Evolutionary conservation across 345 rosid genomes (phyloP).

Genomic region (Melaleuca alternifolia): DNA sequence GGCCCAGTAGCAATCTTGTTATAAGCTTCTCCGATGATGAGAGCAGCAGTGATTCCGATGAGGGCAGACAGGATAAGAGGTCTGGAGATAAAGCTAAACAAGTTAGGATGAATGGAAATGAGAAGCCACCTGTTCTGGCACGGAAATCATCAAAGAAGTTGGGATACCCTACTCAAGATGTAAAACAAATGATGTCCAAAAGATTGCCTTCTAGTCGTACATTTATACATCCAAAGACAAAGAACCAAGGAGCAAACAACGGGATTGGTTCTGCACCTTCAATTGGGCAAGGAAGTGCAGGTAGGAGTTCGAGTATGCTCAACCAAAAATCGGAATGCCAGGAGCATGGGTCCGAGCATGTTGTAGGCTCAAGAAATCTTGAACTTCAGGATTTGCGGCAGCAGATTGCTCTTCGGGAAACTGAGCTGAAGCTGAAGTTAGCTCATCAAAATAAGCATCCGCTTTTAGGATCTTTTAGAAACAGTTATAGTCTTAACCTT

Average conservation of each 20-base stretch:
- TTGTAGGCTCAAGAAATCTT: conserved; percentile 22
- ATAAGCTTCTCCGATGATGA: conserved; percentile 88
- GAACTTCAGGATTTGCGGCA: conserved; percentile 76
- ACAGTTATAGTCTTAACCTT: conserved; percentile 7
- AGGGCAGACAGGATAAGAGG: conserved; percentile 9
- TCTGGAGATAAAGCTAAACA: conserved; percentile 19
- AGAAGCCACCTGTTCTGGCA: conserved; percentile 17
- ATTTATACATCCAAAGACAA: conserved; percentile 20
- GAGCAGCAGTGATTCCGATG: conserved; percentile 72
- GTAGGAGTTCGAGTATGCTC: conserved; percentile 16
- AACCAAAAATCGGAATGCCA: conserved; percentile 34
- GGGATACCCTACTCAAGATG: conserved; percentile 16
- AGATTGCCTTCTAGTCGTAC: conserved; percentile 31
- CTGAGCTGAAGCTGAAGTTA: conserved; percentile 64
- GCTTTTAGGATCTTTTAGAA: conserved; percentile 14
- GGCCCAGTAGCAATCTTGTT: conserved; percentile 47
- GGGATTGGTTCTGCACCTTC: conserved; percentile 14
- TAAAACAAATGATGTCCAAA: conserved; percentile 25
- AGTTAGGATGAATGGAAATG: conserved; percentile 10
- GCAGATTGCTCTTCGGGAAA: conserved; percentile 89
- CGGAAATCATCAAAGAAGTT: conserved; percentile 18
- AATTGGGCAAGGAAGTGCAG: conserved; percentile 25
- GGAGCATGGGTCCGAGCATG: conserved; percentile 29
- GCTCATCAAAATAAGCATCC: conserved; percentile 49
- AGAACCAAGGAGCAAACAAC: conserved; percentile 22